Percentiles rank a stretch among this genome's conserved stretches.
Conservation (phyloP, 208 protist genomes). For the Trypanosoma theileri region DNA sequence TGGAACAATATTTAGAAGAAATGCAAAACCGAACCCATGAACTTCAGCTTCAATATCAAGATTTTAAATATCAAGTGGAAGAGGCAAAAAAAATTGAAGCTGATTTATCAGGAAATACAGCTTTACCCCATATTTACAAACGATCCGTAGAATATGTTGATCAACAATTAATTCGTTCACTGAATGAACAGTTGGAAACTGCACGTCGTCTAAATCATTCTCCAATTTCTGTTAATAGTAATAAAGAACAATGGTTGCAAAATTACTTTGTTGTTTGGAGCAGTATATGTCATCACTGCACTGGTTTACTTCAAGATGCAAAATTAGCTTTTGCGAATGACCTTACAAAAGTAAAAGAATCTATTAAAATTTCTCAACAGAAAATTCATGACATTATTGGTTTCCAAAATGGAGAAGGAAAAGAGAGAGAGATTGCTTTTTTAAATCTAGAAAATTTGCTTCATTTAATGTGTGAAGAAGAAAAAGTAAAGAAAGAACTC, state of each 20-base stretch:
- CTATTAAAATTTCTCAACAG: background rate
- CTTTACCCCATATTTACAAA: background rate
- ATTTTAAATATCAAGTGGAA: conserved; percentile 12
- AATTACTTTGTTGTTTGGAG: conserved; percentile 19
- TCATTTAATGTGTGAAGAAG: conserved; percentile 5
- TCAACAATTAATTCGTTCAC: conserved; percentile 5
- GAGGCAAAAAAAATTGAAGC: background rate
- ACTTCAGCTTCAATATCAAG: conserved; percentile 20
- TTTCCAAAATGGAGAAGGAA: conserved; percentile 4
- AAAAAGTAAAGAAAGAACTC: conserved; percentile 7
- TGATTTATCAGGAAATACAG: background rate
- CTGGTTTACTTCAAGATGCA: background rate
- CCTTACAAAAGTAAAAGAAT: background rate
- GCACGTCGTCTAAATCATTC: background rate
- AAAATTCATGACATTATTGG: conserved; percentile 9
- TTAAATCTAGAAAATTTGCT: conserved; percentile 13
- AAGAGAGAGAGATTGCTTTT: conserved; percentile 5
- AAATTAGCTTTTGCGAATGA: background rate
- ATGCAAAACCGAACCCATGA: conserved; percentile 19
- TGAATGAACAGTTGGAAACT: conserved; percentile 1
- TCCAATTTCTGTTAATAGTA: conserved; percentile 2
- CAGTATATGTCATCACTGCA: conserved; percentile 6
- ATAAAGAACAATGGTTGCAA: conserved; percentile 23
- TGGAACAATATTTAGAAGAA: conserved; percentile 25
- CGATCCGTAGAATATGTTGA: conserved; percentile 12